Percentiles rank a stretch among this genome's conserved stretches.
Conservation (phyloP, 495 filamentous ascomycete genomes). For the Xylaria telfairii region DNA sequence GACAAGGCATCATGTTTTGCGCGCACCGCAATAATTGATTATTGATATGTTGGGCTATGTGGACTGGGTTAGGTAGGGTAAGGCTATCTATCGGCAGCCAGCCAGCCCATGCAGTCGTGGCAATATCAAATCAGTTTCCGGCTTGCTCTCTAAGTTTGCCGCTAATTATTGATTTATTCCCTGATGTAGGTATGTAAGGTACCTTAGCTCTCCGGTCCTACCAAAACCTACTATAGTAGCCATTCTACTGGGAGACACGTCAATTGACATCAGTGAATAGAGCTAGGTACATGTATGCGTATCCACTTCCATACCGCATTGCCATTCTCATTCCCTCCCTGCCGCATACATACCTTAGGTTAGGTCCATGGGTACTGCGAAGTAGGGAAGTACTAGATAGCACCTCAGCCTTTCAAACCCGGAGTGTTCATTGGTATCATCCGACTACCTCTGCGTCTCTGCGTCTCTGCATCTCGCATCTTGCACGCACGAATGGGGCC, state of each 20-base stretch:
- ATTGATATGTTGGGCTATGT: constrained; percentile 12
- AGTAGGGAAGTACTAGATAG: not conserved
- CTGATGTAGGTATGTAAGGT: constrained; percentile 17
- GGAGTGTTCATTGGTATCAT: constrained; percentile 2
- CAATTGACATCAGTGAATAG: constrained; percentile 12
- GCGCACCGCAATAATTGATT: constrained; percentile 2
- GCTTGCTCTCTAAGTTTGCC: constrained; percentile 10
- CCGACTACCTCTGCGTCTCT: not conserved
- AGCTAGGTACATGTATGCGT: not conserved
- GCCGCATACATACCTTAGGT: constrained; percentile 8
- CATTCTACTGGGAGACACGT: constrained; percentile 18
- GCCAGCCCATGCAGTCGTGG: constrained; percentile 10
- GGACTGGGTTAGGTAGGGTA: constrained; percentile 9
- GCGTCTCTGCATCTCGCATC: not conserved
- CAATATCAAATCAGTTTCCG: constrained; percentile 27
- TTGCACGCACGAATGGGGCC: not conserved
- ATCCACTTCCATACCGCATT: constrained; percentile 11
- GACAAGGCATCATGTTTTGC: not conserved
- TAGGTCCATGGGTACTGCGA: too few relatives aligned
- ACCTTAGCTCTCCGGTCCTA: not conserved
- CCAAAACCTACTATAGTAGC: not conserved
- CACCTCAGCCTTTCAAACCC: not conserved
- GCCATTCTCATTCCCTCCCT: not conserved
- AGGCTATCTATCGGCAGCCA: constrained; percentile 20
- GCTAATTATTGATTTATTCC: constrained; percentile 4